Conservation (phyloP, 1,284 basidiomycete species). For the Testicularia cyperi region DNA sequence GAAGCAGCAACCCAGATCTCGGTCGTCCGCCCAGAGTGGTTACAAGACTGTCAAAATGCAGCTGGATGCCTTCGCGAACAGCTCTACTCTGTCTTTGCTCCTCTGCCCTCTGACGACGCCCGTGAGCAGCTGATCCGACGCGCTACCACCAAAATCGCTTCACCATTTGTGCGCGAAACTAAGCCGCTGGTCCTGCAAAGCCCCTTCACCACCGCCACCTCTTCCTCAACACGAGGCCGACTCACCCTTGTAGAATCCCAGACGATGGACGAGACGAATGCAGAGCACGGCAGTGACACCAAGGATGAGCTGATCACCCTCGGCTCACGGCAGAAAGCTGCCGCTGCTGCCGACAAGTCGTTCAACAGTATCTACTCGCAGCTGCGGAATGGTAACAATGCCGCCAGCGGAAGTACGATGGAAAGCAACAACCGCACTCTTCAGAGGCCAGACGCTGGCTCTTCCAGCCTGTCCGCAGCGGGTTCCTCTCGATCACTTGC, state of each 20-base stretch:
- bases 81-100: conserved; percentile 38
- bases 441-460: too few species aligned
- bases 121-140: conserved; percentile 15
- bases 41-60: conserved; percentile 74
- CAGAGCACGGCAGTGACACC: conserved; percentile 3
- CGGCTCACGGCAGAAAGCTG: conserved; percentile 27
- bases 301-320: conserved; percentile 28
- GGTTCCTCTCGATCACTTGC: neutral
- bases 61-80: conserved; percentile 63
- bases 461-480: conserved; percentile 1
- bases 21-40: conserved; percentile 81
- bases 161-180: conserved; percentile 23
- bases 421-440: too few species aligned
- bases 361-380: conserved; percentile 35
- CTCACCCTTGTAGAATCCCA: neutral
- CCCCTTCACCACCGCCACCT: conserved; percentile 10
- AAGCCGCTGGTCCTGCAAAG: conserved; percentile 10
- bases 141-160: conserved; percentile 18
- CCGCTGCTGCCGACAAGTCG: conserved; percentile 30
- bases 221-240: conserved; percentile 2
- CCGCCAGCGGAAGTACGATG: too few species aligned
- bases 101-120: conserved; percentile 6
- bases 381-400: too few species aligned
- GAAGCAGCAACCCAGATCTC: conserved; percentile 68
- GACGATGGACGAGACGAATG: neutral